These are phyloP conservation scores for Artemisia annua DNA, from an alignment of 129 eudicot species.

Conservation along the genomic window DNA sequence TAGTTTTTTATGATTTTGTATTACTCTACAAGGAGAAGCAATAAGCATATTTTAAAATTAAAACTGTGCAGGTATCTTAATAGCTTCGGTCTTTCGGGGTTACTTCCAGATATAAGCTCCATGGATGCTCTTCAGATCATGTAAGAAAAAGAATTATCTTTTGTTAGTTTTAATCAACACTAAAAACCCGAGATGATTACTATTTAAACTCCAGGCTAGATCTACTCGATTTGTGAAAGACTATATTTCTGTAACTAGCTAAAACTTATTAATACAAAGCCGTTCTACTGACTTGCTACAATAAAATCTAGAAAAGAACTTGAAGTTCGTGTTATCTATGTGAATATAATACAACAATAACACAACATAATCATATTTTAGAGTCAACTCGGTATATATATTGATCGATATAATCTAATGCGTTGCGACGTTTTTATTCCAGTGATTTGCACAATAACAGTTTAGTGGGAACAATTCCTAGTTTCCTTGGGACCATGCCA, in stretches of 20 bases:
- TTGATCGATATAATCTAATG: not conserved
- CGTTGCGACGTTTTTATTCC: not conserved
- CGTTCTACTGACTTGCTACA: too few relatives aligned
- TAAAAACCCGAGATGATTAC: too few relatives aligned
- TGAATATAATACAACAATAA: too few relatives aligned
- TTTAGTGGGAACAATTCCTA: slow-evolving; percentile 47
- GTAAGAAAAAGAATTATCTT: slow-evolving; percentile 25
- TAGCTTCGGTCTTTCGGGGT: slow-evolving; percentile 45
- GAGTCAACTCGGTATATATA: not conserved
- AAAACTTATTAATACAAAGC: too few relatives aligned
- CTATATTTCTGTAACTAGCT: too few relatives aligned
- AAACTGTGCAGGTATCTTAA: slow-evolving; percentile 21
- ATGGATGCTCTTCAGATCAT: slow-evolving; percentile 54
- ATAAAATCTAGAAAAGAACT: too few relatives aligned
- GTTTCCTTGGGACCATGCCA: slow-evolving; percentile 45
- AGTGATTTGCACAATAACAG: slow-evolving; percentile 62
- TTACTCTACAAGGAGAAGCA: not conserved
- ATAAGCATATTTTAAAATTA: not conserved
- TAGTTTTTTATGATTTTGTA: not conserved
- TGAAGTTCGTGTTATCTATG: too few relatives aligned
- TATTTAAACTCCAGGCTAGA: too few relatives aligned
- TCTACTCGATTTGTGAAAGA: too few relatives aligned
- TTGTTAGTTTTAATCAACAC: not conserved
- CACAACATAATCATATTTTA: too few relatives aligned
- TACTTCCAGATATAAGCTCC: slow-evolving; percentile 59